These are phyloP conservation scores for Stenogyne calaminthoides DNA, from an alignment of 305 asterid species.

Conservation along the genomic window DNA sequence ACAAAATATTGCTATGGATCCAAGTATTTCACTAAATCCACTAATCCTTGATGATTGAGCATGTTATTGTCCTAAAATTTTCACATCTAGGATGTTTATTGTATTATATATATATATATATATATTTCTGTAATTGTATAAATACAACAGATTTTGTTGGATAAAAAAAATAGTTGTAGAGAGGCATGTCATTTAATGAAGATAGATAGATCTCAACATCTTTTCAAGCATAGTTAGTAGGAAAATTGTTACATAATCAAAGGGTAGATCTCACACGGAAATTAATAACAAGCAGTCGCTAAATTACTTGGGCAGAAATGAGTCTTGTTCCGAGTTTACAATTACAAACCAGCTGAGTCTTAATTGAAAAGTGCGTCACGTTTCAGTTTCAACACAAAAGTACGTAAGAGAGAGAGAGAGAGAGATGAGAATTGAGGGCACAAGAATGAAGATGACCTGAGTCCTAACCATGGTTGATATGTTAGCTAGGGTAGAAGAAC, in stretches of 20 bases:
- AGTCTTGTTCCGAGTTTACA: conserved; percentile 36
- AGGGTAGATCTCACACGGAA: conserved; percentile 20
- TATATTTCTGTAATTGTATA: too few species aligned
- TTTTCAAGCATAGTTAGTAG: conserved; percentile 20
- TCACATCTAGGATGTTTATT: too few species aligned
- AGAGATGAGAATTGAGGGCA: conserved; percentile 1
- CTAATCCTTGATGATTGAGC: too few species aligned
- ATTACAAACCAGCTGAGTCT: conserved; percentile 41
- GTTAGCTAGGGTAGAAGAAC: conserved; percentile 51
- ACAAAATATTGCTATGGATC: too few species aligned
- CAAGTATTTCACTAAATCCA: too few species aligned
- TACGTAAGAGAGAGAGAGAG: conserved; percentile 12
- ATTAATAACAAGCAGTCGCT: conserved; percentile 33
- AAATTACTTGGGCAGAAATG: conserved; percentile 36
- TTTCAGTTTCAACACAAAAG: conserved; percentile 30
- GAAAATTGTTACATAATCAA: conserved; percentile 28
- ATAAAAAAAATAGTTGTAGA: too few species aligned
- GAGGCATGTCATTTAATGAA: neutral
- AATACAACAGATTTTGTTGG: too few species aligned
- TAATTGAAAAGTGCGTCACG: conserved; percentile 32
- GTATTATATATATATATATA: too few species aligned
- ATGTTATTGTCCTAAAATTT: too few species aligned
- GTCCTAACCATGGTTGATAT: conserved; percentile 94
- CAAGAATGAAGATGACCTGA: conserved; percentile 52
- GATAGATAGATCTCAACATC: neutral